Percentiles rank a stretch among this genome's conserved stretches.
phyloP scores from a whole-genome alignment of 257 asterid species.

The Verbascum thapsus region DNA sequence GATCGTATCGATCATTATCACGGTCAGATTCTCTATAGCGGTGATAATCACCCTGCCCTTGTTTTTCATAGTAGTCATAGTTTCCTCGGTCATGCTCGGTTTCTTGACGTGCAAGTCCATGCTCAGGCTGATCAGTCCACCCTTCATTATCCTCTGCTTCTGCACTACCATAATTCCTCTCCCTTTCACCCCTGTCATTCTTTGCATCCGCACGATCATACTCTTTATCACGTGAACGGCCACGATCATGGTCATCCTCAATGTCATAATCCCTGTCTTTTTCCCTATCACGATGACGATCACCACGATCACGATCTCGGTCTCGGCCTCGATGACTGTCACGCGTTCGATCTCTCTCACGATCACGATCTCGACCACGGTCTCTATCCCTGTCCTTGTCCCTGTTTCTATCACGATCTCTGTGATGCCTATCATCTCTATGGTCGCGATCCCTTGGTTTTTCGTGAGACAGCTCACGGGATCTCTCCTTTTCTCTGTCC shows the following conservation, averaged over 20 bases:
- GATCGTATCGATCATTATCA: conserved; percentile 64
- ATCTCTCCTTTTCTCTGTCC: conserved; percentile 67
- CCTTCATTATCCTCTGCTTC: conserved; percentile 57
- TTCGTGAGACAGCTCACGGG: conserved; percentile 84
- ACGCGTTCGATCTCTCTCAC: conserved; percentile 56
- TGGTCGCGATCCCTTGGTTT: conserved; percentile 79
- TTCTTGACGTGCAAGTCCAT: conserved; percentile 46
- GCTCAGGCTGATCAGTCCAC: conserved; percentile 54
- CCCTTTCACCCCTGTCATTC: conserved; percentile 49
- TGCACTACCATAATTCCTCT: conserved; percentile 39
- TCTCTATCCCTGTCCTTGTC: conserved; percentile 71
- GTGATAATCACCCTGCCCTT: conserved; percentile 52
- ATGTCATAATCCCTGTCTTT: conserved; percentile 46
- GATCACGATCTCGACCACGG: conserved; percentile 58
- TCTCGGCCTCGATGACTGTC: conserved; percentile 56
- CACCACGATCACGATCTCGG: conserved; percentile 50
- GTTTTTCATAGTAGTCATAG: conserved; percentile 60
- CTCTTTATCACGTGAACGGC: conserved; percentile 54
- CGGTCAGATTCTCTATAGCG: conserved; percentile 59
- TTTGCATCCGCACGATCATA: conserved; percentile 46
- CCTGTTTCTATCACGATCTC: conserved; percentile 79
- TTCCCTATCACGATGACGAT: conserved; percentile 53
- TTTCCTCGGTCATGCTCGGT: conserved; percentile 51
- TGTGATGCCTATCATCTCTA: conserved; percentile 82
- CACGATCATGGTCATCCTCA: conserved; percentile 54